Evolutionary conservation across 768 basidiomycete species (phyloP).

Genomic region (Naganishia vaughanmartiniae): DNA sequence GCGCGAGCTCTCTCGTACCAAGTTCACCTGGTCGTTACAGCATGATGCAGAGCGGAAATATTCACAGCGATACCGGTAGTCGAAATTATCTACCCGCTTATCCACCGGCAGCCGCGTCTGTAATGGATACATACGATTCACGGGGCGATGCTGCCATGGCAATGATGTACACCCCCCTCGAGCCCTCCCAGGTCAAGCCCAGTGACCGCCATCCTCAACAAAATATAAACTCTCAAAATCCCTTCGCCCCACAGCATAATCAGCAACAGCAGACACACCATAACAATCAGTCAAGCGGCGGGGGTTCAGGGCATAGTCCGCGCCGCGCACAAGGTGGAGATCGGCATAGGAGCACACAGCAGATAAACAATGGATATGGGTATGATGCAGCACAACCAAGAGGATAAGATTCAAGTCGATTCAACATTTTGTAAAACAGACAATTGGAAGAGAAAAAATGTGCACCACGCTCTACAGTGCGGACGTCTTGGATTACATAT

Average conservation of each 20-base stretch:
- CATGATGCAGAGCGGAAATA: constrained; percentile 21
- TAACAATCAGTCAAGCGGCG: neutral
- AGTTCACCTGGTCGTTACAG: constrained; percentile 24
- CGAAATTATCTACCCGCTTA: constrained; percentile 52
- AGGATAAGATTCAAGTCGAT: neutral
- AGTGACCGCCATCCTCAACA: constrained; percentile 1
- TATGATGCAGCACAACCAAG: neutral
- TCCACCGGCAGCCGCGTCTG: constrained; percentile 55
- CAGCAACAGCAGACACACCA: constrained; percentile 12
- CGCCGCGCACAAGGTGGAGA: neutral
- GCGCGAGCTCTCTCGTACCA: constrained; percentile 56
- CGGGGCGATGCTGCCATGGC: constrained; percentile 49
- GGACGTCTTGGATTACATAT: neutral
- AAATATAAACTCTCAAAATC: constrained; percentile 13
- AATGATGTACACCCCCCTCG: constrained; percentile 74
- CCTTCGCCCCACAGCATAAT: constrained; percentile 13
- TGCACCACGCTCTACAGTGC: neutral
- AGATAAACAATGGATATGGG: neutral
- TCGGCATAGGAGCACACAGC: constrained; percentile 8
- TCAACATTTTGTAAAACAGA: neutral
- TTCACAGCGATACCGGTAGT: constrained; percentile 22
- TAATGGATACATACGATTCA: constrained; percentile 44
- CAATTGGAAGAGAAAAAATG: neutral
- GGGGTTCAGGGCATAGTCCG: neutral
- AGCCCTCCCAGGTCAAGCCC: constrained; percentile 54